Evolutionary conservation across 2,329 filamentous ascomycete genomes (phyloP).

Genomic region (Sarocladium oryzae): DNA sequence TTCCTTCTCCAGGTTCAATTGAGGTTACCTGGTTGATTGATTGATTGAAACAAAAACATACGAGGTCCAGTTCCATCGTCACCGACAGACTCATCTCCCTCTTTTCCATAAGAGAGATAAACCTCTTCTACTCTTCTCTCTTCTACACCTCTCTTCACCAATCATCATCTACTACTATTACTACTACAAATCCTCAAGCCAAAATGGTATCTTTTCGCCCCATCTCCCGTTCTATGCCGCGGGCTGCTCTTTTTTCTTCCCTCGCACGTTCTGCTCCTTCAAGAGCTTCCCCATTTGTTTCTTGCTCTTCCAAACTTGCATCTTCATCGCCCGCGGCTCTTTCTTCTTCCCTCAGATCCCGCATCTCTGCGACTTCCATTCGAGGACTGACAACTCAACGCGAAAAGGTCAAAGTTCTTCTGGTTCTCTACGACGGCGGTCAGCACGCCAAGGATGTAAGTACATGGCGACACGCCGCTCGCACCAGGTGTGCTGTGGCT

Average conservation of each 20-base stretch:
- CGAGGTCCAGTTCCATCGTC: neutral
- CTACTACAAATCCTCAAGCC: slow-evolving; percentile 6
- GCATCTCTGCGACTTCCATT: slow-evolving; percentile 35
- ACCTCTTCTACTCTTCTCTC: neutral
- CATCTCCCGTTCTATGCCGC: slow-evolving; percentile 19
- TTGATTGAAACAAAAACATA: neutral
- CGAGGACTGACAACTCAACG: slow-evolving; percentile 47
- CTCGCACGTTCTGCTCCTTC: slow-evolving; percentile 8
- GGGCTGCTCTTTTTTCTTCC: slow-evolving; percentile 19
- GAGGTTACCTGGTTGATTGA: slow-evolving; percentile 3
- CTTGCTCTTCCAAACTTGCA: slow-evolving; percentile 15
- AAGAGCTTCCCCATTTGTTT: slow-evolving; percentile 12
- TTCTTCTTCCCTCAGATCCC: slow-evolving; percentile 25
- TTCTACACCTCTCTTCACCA: neutral
- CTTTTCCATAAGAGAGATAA: neutral
- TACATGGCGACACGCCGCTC: slow-evolving; percentile 10
- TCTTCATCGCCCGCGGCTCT: slow-evolving; percentile 28
- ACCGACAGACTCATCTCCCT: neutral
- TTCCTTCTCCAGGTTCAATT: neutral
- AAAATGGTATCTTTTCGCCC: slow-evolving; percentile 27
- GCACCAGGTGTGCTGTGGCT: too few relatives aligned
- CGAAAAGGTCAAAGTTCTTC: slow-evolving; percentile 83
- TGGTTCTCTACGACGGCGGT: slow-evolving; percentile 88
- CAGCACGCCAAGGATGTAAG: slow-evolving; percentile 80
- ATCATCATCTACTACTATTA: neutral